These are phyloP conservation scores for Echinosophora koreensis DNA, from an alignment of 306 rosid genomes.

Conservation along the genomic window DNA sequence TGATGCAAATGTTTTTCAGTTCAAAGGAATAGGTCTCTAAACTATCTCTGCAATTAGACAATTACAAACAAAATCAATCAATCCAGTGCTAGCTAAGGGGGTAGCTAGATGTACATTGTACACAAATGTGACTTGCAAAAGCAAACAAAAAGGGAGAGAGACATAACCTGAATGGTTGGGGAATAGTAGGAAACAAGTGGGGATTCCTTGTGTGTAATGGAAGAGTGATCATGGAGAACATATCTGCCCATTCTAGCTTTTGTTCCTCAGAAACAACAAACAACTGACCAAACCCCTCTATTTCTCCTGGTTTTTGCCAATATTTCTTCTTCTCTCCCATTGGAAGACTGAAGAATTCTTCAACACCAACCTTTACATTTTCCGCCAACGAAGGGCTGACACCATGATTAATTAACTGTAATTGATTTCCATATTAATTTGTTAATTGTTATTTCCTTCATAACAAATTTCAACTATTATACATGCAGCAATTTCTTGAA, in stretches of 20 bases:
- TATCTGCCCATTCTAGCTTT: slow-evolving; percentile 44
- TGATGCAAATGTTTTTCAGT: slow-evolving; percentile 5
- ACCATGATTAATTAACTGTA: slow-evolving; percentile 39
- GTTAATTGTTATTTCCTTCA: no score
- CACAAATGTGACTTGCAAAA: not conserved
- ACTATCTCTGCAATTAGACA: slow-evolving; percentile 40
- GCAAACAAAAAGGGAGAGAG: not conserved
- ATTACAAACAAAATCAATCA: not conserved
- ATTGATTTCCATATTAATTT: not conserved
- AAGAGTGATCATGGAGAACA: slow-evolving; percentile 3
- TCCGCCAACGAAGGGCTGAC: slow-evolving; percentile 28
- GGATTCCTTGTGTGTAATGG: slow-evolving; percentile 24
- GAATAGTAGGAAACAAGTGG: slow-evolving; percentile 5
- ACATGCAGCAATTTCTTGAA: not conserved
- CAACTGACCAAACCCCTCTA: slow-evolving; percentile 41
- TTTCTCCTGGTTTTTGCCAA: slow-evolving; percentile 37
- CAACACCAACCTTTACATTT: slow-evolving; percentile 11
- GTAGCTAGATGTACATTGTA: not conserved
- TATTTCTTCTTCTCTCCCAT: slow-evolving; percentile 26
- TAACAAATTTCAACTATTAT: not conserved
- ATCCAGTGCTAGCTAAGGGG: not conserved
- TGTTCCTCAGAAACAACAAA: slow-evolving; percentile 43
- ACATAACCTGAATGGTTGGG: slow-evolving; percentile 32
- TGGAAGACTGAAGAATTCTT: slow-evolving; percentile 35
- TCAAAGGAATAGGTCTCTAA: slow-evolving; percentile 39